Conservation (phyloP, 768 basidiomycete genomes). For the Phlebiopsis gigantea region DNA sequence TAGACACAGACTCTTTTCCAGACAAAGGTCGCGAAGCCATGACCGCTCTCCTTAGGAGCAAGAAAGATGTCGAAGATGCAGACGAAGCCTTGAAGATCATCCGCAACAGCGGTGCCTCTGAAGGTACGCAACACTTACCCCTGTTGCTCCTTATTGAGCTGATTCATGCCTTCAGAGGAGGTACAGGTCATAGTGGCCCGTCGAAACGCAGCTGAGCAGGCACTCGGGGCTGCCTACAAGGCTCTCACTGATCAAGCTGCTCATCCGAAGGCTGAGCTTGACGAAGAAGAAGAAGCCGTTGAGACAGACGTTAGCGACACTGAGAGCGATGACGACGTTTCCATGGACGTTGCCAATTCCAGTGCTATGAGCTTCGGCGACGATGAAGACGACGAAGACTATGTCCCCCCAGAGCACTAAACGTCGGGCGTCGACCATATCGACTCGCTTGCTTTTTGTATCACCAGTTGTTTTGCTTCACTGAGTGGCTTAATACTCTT, state of each 20-base stretch:
- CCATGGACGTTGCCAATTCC: not conserved
- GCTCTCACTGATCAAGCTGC: not conserved
- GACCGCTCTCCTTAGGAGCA: not conserved
- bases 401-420: not conserved
- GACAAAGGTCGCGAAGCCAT: not conserved
- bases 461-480: too few relatives aligned
- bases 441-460: not conserved
- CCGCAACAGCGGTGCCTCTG: slow-evolving; percentile 4
- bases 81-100: not conserved
- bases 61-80: not conserved
- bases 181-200: not conserved
- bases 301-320: not conserved
- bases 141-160: not conserved
- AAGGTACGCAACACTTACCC: not conserved
- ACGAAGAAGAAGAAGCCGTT: slow-evolving; percentile 4
- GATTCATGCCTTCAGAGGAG: not conserved
- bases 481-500: too few relatives aligned
- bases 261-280: slow-evolving; percentile 2
- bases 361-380: not conserved
- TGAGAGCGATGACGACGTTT: not conserved
- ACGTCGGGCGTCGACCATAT: not conserved
- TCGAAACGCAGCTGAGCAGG: not conserved
- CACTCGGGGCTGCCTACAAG: slow-evolving; percentile 1
- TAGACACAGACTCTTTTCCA: not conserved
- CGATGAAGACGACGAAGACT: slow-evolving; percentile 4